Evolutionary conservation across 2,329 filamentous ascomycete genomes (phyloP), one percentile per base, ranked within the genome.

Genomic region (Calonectria pteridis): DNA sequence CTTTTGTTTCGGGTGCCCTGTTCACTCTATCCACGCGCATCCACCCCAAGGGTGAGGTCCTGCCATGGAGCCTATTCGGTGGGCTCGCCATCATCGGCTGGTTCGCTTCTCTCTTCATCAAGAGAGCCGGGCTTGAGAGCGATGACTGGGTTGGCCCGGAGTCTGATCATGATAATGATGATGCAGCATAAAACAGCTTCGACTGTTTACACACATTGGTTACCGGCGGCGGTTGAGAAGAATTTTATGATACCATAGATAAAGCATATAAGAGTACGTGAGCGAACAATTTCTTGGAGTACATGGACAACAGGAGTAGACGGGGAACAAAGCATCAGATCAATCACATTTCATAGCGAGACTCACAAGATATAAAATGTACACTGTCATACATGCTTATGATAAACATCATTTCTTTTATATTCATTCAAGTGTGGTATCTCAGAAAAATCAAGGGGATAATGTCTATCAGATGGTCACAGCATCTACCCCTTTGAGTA

Each of bases 61-160:
- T 98, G 6, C 92, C 94, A 0, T 99, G 97, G 90, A 94, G 95
- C 1, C 84, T 98, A 0, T 98, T 98, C 82, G 96, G 94, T 0
- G 95, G 94, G 0, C 89, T 98, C 3, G 91, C 95, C 0, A 92
- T 98, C 37, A 73, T 95, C 0, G 97, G 96, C 0, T 98, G 96
- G 86, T 74, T 95, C 1, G 87, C 95, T 33, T 96, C 94, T 72
- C 92, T 96, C 73, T 93, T 94, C 1, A 96, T 98, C 75, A 88
- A 91, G 16, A 93, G 94, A 2, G 84, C 85, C 2, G 88, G 87
- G 0, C 84, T 93, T 0, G 91, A 93, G 81, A 92, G 91, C 74
- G 90, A 87, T 5, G 91, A 92, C 64, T 89, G 86, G 84, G 73
- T 80, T 6, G 78, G 84, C 3, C 82, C 83, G 14, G 82, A 84